phyloP scores from a whole-genome alignment of 2,329 filamentous ascomycete genomes.

The Fusarium heterosporum region DNA sequence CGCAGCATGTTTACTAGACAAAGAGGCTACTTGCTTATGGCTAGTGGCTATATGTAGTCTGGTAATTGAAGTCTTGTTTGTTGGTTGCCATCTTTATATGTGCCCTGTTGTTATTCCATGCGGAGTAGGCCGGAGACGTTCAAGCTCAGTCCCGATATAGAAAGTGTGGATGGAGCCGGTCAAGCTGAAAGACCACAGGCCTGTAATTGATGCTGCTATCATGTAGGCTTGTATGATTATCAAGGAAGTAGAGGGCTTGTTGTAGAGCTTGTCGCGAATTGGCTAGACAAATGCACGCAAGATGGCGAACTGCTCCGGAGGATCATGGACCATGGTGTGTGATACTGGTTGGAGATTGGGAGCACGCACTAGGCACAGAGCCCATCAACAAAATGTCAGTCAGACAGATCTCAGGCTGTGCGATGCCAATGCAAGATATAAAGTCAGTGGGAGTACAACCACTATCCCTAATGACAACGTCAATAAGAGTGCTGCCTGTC shows the following conservation, averaged over 20 bases:
- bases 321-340: constrained; percentile 12
- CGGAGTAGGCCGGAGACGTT: constrained; percentile 31
- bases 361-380: constrained; percentile 7
- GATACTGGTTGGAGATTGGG: constrained; percentile 5
- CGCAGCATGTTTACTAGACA: constrained; percentile 30
- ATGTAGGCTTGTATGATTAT: constrained; percentile 2
- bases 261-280: constrained; percentile 21
- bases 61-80: constrained; percentile 8
- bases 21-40: constrained; percentile 33
- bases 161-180: constrained; percentile 42
- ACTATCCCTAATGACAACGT: constrained; percentile 16
- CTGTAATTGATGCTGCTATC: constrained; percentile 11
- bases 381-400: constrained; percentile 26
- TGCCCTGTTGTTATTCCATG: constrained; percentile 10
- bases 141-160: constrained; percentile 34
- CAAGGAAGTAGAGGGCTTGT: constrained; percentile 13
- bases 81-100: constrained; percentile 17
- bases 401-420: constrained; percentile 46
- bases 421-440: constrained; percentile 45
- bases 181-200: constrained; percentile 41
- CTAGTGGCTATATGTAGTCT: constrained; percentile 18
- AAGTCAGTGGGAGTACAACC: constrained; percentile 40
- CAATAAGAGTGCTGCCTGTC: background rate
- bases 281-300: constrained; percentile 24
- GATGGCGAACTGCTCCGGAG: constrained; percentile 23